Percentiles rank a stretch among this genome's conserved stretches.
Evolutionary conservation across 2,329 filamentous ascomycete genomes (phyloP).

Genomic region (Thermoascus crustaceus): DNA sequence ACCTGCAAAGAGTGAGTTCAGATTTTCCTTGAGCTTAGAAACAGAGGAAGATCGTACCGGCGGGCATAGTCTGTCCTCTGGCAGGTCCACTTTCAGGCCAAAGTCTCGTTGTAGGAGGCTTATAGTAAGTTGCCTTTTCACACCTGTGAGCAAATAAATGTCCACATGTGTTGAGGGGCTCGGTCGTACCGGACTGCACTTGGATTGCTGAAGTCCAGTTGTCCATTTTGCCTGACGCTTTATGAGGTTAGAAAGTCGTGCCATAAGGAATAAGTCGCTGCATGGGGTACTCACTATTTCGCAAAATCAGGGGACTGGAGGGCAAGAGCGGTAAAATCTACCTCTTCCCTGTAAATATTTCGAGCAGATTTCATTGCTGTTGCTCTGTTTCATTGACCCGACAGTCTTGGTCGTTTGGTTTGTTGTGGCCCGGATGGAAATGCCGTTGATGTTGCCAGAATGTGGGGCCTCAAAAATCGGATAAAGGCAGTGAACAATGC

Average conservation of each 20-base stretch:
- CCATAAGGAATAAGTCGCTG: neutral
- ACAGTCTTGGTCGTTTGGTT: conserved; percentile 1
- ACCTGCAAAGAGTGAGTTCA: conserved; percentile 22
- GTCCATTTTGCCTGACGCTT: conserved; percentile 47
- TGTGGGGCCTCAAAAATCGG: too few species aligned
- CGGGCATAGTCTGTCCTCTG: conserved; percentile 73
- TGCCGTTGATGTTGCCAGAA: too few species aligned
- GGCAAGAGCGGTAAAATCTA: conserved; percentile 57
- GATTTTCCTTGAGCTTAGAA: neutral
- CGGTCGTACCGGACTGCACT: conserved; percentile 58
- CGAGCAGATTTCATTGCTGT: conserved; percentile 25
- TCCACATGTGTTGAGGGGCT: neutral
- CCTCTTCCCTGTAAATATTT: conserved; percentile 47
- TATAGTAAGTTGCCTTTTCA: conserved; percentile 59
- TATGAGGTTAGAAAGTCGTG: conserved; percentile 6
- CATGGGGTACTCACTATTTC: conserved; percentile 39
- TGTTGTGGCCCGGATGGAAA: neutral
- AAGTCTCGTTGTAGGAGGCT: conserved; percentile 71
- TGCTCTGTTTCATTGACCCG: neutral
- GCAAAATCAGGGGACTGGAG: conserved; percentile 52
- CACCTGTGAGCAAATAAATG: conserved; percentile 1
- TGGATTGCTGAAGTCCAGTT: conserved; percentile 75
- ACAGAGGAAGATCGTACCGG: conserved; percentile 48
- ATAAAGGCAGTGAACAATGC: too few species aligned
- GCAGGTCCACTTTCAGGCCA: conserved; percentile 60